A percentile compares a stretch with the other conserved stretches of the same genome.
phyloP scores from a whole-genome alignment of 306 rosid genomes.

The Lathyrus oleraceus region DNA sequence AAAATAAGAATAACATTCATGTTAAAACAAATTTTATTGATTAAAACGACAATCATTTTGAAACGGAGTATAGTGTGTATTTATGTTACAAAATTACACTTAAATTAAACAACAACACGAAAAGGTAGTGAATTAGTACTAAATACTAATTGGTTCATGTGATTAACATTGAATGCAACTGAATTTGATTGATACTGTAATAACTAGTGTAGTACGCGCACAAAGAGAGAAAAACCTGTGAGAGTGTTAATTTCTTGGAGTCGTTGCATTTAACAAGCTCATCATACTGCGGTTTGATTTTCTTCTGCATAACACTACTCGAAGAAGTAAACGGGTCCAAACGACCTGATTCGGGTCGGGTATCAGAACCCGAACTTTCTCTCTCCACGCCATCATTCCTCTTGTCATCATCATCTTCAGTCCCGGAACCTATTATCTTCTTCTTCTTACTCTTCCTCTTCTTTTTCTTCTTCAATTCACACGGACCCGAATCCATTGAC shows the following conservation, averaged over 20 bases:
- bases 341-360: background rate
- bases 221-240: background rate
- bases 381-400: background rate
- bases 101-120: too few relatives aligned
- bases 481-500: background rate
- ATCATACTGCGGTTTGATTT: background rate
- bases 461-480: background rate
- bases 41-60: too few relatives aligned
- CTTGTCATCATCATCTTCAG: background rate
- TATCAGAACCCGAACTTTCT: background rate
- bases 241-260: background rate
- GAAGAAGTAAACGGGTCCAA: slow-evolving; percentile 1
- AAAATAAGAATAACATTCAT: too few relatives aligned
- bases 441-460: too few relatives aligned
- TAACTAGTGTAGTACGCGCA: background rate
- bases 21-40: too few relatives aligned
- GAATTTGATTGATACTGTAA: background rate
- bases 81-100: too few relatives aligned
- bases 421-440: too few relatives aligned
- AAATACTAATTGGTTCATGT: too few relatives aligned
- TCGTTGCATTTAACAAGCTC: background rate
- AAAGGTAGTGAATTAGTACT: too few relatives aligned
- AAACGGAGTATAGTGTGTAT: too few relatives aligned
- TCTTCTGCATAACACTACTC: slow-evolving; percentile 6
- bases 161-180: background rate